A percentile compares a stretch with the other conserved stretches of the same genome.
phyloP scores from a whole-genome alignment of 2,329 filamentous ascomycete species.

The Paecilomyces sp. region DNA sequence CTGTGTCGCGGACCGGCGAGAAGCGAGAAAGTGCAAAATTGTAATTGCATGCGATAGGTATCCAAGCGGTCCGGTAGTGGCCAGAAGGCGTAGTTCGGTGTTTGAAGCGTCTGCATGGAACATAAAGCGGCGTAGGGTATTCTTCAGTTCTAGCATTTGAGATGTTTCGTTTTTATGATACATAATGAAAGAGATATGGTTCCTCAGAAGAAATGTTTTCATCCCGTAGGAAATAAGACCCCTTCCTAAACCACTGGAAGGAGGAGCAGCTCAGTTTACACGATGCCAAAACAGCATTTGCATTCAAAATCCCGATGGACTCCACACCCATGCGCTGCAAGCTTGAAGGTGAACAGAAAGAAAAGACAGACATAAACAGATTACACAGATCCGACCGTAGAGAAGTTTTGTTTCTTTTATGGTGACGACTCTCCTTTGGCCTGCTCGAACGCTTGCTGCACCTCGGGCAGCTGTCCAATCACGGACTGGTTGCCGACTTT shows the following conservation, averaged over 20 bases:
- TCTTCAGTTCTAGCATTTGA: not conserved
- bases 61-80: slow-evolving; percentile 7
- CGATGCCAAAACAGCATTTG: slow-evolving; percentile 7
- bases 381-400: slow-evolving; percentile 4
- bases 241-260: not conserved
- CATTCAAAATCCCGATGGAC: slow-evolving; percentile 16
- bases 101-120: slow-evolving; percentile 5
- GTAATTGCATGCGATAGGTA: slow-evolving; percentile 10
- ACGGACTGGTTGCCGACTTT: slow-evolving; percentile 55
- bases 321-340: slow-evolving; percentile 34
- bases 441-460: slow-evolving; percentile 29
- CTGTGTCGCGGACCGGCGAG: slow-evolving; percentile 48
- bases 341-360: slow-evolving; percentile 7
- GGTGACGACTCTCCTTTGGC: slow-evolving; percentile 12
- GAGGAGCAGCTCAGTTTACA: slow-evolving; percentile 1
- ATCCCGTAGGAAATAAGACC: not conserved
- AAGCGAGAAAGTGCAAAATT: slow-evolving; percentile 22
- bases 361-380: slow-evolving; percentile 5
- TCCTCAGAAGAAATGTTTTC: not conserved
- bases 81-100: slow-evolving; percentile 7
- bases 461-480: slow-evolving; percentile 26
- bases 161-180: not conserved
- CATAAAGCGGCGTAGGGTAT: slow-evolving; percentile 1
- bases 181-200: not conserved
- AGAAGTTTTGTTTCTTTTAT: not conserved